Conservation (phyloP, 768 basidiomycete genomes). For the Cyathus striatus region DNA sequence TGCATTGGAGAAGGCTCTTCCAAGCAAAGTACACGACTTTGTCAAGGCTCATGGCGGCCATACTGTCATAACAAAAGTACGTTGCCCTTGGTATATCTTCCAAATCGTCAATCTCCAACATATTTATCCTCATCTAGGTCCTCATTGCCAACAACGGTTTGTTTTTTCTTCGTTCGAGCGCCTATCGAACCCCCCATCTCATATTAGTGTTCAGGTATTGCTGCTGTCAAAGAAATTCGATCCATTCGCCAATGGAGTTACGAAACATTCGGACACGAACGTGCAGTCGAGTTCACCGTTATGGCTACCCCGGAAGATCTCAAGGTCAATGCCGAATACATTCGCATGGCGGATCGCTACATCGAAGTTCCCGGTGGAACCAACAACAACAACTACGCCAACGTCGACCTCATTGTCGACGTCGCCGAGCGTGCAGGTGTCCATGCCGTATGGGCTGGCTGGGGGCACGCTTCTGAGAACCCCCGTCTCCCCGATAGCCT, state of each 20-base stretch:
- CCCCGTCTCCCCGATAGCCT: constrained; percentile 93
- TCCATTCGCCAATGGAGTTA: constrained; percentile 99
- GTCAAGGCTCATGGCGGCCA: constrained; percentile 90
- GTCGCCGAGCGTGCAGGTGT: constrained; percentile 96
- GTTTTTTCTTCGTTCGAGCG: constrained; percentile 8
- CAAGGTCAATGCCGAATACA: constrained; percentile 98
- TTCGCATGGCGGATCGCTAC: constrained; percentile 99
- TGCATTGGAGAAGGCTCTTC: constrained; percentile 77
- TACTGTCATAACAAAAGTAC: constrained; percentile 93
- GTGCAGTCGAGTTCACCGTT: constrained; percentile 96
- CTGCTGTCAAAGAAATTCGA: constrained; percentile 98
- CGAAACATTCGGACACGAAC: constrained; percentile 96
- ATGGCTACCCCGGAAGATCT: constrained; percentile 99
- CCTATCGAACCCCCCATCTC: constrained; percentile 7
- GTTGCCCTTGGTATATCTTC: constrained; percentile 1
- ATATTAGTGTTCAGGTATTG: constrained; percentile 66
- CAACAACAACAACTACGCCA: constrained; percentile 99
- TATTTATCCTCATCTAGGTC: constrained; percentile 47
- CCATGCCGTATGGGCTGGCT: constrained; percentile 99
- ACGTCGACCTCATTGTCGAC: constrained; percentile 98
- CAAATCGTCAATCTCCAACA: constrained; percentile 4
- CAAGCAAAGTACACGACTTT: constrained; percentile 82
- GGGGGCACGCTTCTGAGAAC: constrained; percentile 99
- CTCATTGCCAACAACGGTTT: constrained; percentile 97
- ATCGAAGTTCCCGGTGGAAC: constrained; percentile 97